Conservation (phyloP, 1,284 basidiomycete genomes). For the Ganoderma leucocontextum region DNA sequence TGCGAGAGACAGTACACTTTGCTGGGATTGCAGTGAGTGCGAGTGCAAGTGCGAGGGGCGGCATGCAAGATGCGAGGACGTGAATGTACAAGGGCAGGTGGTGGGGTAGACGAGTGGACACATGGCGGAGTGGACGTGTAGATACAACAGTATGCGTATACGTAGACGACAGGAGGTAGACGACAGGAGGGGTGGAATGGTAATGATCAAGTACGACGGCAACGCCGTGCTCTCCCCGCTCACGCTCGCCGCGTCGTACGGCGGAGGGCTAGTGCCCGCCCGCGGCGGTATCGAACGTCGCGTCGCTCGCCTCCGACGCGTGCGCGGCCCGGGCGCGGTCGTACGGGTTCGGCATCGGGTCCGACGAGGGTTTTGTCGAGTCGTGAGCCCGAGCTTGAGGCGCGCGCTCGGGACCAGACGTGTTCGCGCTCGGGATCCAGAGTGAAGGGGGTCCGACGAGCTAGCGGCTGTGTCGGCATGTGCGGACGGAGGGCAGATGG, state of each 20-base stretch:
- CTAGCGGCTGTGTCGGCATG: conserved; percentile 3
- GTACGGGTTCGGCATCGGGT: conserved; percentile 35
- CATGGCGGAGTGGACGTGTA: background rate
- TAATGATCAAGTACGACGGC: conserved; percentile 7
- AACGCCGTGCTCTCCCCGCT: conserved; percentile 3
- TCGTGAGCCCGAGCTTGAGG: background rate
- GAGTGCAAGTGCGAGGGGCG: background rate
- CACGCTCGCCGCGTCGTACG: conserved; percentile 14
- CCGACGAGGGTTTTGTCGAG: conserved; percentile 27
- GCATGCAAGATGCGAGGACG: background rate
- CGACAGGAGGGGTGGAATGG: too few relatives aligned
- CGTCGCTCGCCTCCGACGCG: conserved; percentile 33
- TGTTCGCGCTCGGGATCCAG: too few relatives aligned
- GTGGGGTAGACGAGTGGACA: background rate
- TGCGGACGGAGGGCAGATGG: conserved; percentile 9
- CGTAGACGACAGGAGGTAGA: background rate
- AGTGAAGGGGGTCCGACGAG: background rate
- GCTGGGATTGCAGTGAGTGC: background rate
- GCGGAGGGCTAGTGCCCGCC: too few relatives aligned
- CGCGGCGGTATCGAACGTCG: background rate
- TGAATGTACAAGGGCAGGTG: background rate
- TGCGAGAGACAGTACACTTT: too few relatives aligned
- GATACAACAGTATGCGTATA: background rate
- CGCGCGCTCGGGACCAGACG: background rate
- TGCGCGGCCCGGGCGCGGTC: conserved; percentile 10